These are phyloP conservation scores for Trichosporon coremiiforme DNA, from an alignment of 1,284 basidiomycete genomes.

Conservation along the genomic window DNA sequence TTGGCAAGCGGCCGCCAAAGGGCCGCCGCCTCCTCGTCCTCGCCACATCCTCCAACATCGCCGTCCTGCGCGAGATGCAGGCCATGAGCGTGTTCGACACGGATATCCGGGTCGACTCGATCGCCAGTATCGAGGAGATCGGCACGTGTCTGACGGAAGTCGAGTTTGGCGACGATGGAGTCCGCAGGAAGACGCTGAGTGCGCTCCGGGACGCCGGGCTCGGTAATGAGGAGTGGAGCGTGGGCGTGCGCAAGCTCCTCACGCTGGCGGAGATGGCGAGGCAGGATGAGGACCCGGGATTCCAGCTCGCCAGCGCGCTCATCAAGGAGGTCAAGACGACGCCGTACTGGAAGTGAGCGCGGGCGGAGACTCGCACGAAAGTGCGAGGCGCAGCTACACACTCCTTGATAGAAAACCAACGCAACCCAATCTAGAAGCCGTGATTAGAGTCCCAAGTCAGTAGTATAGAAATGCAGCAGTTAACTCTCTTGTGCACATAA, in stretches of 20 bases:
- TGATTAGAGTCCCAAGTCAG: not conserved
- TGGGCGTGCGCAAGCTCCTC: constrained; percentile 93
- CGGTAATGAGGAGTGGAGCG: constrained; percentile 61
- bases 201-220: constrained; percentile 79
- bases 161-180: constrained; percentile 64
- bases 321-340: constrained; percentile 55
- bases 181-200: constrained; percentile 57
- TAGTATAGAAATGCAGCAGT: constrained; percentile 3
- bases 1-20: constrained; percentile 91
- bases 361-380: too few relatives aligned
- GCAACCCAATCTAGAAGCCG: not conserved
- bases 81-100: constrained; percentile 86
- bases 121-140: constrained; percentile 71
- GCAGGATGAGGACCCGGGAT: constrained; percentile 82
- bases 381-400: not conserved
- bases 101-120: constrained; percentile 80
- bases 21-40: constrained; percentile 89
- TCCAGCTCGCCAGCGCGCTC: constrained; percentile 70
- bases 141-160: constrained; percentile 82
- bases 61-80: constrained; percentile 87
- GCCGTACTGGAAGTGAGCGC: not conserved
- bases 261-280: constrained; percentile 94
- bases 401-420: not conserved
- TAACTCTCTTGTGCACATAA: not conserved
- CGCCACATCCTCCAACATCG: constrained; percentile 85